Base-by-base conservation (phyloP, 169 alveolate genomes). In the Eimeria necatrix region DNA sequence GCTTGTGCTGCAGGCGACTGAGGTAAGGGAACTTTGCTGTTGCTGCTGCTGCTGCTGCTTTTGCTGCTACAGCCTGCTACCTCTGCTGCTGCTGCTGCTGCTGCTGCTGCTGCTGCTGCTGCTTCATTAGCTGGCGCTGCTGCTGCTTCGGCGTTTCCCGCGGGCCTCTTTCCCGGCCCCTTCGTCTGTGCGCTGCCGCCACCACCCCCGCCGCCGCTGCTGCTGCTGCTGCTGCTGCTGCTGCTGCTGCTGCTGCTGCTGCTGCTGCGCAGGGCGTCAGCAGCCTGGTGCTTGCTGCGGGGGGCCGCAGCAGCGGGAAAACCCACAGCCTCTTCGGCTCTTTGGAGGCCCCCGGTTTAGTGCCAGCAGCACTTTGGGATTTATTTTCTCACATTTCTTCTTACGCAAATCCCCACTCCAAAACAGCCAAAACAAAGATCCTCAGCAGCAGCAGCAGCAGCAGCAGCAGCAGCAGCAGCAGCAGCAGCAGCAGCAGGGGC, bases 351-450 rank as follows among this genome's bases (percentile, higher is more conserved):
- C 95, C 95, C 9, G 95, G 95, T 12, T 16, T 92, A 22, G 18
- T 78, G 9, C 64, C 53, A 14, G 41, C 68, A n/a, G 93, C 95
- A 10, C 76, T 92, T 10, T 41, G 78, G 16, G 95, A 92, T 22
- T 86, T 92, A 24, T 92, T 92, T 10, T 24, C 78, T 7, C 95
- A 92, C 52, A 80, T 92, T 14, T 74, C 95, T 74, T 92, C 95
- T 4, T 92, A 92, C 95, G 48, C 59, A 71, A 22, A 68, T 24
- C 26, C 68, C 41, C 10, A 41, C 64, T 80, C 93, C 0, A 61
- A 32, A 5, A 0, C 20, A 14, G 24, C n/a, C 16, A 92, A 92
- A 61, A 56, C n/a, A 26, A 0, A 26, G 22, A 59, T 78, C 80
- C 48, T n/a, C n/a, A n/a, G n/a, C n/a, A n/a, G n/a, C n/a, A n/a